Evolutionary conservation across 495 filamentous ascomycete species (phyloP), one percentile per base, ranked within the genome.

Genomic region (Hypoxylon perforatum): DNA sequence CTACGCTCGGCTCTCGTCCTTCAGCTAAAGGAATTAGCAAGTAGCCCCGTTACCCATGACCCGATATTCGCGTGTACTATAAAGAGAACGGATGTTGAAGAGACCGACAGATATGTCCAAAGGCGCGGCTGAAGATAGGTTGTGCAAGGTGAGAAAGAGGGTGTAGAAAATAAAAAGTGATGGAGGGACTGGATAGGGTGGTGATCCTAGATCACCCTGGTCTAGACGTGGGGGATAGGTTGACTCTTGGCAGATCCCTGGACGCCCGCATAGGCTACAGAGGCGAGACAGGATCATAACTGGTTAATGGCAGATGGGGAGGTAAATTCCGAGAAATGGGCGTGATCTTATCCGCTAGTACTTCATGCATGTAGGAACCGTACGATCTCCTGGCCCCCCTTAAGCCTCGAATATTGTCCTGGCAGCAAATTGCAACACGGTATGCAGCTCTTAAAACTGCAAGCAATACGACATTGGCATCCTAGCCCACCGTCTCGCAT

Each of bases 171-270:
- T 33, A 33, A 41, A 69, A 69, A 47, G 50, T 36, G 23, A 65
- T 51, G 61, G 61, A 60, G n/a, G 45, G 52, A 64, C 61, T 61
- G 39, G 61, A 69, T 61, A 65, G 66, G 61, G 51, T 50, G 66
- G 61, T 57, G 56, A 54, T 63, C 60, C 59, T 38, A 60, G 51
- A 69, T 64, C 51, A n/a, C 56, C 61, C 61, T 65, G 61, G 60
- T 21, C 55, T 33, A 46, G 45, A 69, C 59, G 63, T 71, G 60
- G 60, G 69, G 69, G 71, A 65, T 58, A 53, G 54, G 63, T 49
- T 30, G 57, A 63, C 25, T 72, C 72, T 74, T 74, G 70, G 72
- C 72, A 70, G 63, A 74, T 72, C 72, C 67, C 60, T 63, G 70
- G 30, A 66, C 22, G 53, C 35, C 48, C 50, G 54, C 67, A 66